A percentile compares a stretch with the other conserved stretches of the same genome.
Conservation (phyloP, 2,329 filamentous ascomycete genomes). For the Neopestalotiopsis clavispora region DNA sequence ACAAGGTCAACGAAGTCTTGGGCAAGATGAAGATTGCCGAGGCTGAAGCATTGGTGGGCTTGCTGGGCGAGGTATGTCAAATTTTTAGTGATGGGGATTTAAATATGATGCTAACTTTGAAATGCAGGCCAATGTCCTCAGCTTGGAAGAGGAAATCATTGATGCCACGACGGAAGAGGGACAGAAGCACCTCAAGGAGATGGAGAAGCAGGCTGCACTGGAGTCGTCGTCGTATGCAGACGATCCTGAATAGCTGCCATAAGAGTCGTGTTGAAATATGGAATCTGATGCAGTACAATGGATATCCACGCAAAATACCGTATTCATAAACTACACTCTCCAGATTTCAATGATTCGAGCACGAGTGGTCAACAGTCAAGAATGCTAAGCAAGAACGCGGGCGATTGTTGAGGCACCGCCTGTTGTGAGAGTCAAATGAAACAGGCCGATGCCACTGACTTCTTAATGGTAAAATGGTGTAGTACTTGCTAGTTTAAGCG, state of each 20-base stretch:
- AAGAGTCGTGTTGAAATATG: not conserved
- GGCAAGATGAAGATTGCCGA: constrained; percentile 89
- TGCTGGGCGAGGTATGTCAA: constrained; percentile 69
- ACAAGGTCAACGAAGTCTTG: constrained; percentile 85
- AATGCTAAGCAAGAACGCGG: no score
- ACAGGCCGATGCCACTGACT: no score
- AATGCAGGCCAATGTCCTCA: constrained; percentile 79
- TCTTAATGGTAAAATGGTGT: no score
- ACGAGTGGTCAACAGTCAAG: no score
- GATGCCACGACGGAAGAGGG: constrained; percentile 93
- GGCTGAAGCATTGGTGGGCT: constrained; percentile 82
- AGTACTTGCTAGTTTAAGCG: no score
- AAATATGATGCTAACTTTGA: constrained; percentile 25
- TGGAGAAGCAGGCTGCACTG: constrained; percentile 63
- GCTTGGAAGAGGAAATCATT: constrained; percentile 90
- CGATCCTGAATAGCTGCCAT: constrained; percentile 45
- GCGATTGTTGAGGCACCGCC: no score
- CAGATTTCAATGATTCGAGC: no score
- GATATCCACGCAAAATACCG: no score
- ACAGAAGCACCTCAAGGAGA: constrained; percentile 74
- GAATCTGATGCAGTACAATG: not conserved
- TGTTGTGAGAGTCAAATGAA: no score
- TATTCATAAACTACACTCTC: no score
- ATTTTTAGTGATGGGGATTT: constrained; percentile 36
- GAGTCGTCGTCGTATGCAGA: constrained; percentile 35